These are phyloP conservation scores for Fusarium abutilonis DNA, from an alignment of 2,329 filamentous ascomycete genomes.

Conservation along the genomic window DNA sequence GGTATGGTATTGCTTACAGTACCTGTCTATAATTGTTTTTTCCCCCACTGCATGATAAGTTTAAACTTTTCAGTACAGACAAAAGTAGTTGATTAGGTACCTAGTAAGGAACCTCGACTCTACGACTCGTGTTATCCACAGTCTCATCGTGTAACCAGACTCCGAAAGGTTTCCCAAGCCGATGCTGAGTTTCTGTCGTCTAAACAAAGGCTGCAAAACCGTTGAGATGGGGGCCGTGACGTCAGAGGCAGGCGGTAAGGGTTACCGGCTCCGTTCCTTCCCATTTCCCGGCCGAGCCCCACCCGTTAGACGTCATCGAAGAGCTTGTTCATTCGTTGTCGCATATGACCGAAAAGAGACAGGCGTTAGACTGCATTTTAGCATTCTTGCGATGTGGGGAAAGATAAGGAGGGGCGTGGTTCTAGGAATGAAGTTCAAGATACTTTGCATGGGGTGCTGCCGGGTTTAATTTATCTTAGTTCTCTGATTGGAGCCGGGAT, in stretches of 20 bases:
- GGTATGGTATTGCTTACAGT: neutral
- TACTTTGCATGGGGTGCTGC: slow-evolving; percentile 16
- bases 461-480: slow-evolving; percentile 38
- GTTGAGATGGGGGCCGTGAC: slow-evolving; percentile 40
- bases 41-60: no score
- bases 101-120: neutral
- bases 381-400: slow-evolving; percentile 17
- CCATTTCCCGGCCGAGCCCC: slow-evolving; percentile 40
- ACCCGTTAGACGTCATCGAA: slow-evolving; percentile 40
- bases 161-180: neutral
- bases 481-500: slow-evolving; percentile 26
- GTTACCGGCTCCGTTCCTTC: slow-evolving; percentile 37
- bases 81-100: no score
- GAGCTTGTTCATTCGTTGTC: slow-evolving; percentile 36
- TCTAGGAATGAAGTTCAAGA: slow-evolving; percentile 11
- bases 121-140: slow-evolving; percentile 10
- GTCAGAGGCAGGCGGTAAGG: slow-evolving; percentile 44
- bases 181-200: neutral
- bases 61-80: no score
- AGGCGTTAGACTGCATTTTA: slow-evolving; percentile 4
- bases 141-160: neutral
- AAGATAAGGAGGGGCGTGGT: neutral
- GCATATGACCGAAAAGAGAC: slow-evolving; percentile 21
- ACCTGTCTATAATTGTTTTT: no score
- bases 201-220: slow-evolving; percentile 8